phyloP scores from a whole-genome alignment of 805 yeast genomes.

The Kuraishia borneana region DNA sequence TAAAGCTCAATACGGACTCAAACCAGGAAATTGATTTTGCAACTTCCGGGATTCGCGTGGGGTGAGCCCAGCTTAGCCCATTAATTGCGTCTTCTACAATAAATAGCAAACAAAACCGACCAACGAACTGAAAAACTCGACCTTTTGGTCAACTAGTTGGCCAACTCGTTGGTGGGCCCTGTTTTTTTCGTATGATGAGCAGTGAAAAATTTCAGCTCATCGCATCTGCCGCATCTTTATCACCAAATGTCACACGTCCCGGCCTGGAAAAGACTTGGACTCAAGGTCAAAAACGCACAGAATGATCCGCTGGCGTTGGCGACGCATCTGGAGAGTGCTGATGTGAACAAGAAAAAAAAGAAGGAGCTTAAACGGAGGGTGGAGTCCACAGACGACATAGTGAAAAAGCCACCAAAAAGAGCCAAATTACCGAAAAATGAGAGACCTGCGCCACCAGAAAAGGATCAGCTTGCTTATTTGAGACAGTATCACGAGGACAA shows the following conservation, averaged over 20 bases:
- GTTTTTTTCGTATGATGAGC: no score
- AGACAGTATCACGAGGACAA: constrained; percentile 44
- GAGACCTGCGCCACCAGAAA: constrained; percentile 63
- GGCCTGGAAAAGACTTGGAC: constrained; percentile 77
- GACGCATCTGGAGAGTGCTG: constrained; percentile 32
- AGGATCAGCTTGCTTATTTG: constrained; percentile 61
- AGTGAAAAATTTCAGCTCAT: no score
- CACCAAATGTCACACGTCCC: no score
- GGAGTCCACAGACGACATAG: constrained; percentile 13
- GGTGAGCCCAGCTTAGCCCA: no score
- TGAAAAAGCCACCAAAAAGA: constrained; percentile 61
- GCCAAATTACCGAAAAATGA: constrained; percentile 57
- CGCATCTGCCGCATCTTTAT: no score
- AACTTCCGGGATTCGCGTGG: no score
- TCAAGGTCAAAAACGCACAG: constrained; percentile 40
- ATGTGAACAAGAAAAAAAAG: constrained; percentile 28
- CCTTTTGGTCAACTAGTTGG: no score
- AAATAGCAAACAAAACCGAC: no score
- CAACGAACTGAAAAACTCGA: no score
- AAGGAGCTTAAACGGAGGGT: constrained; percentile 26
- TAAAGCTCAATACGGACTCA: neutral
- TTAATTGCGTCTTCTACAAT: no score
- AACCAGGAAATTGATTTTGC: neutral
- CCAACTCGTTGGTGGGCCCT: no score
- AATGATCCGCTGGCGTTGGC: constrained; percentile 32